These are phyloP conservation scores for Corymbia calophylla DNA, from an alignment of 441 rosid species.

Conservation along the genomic window DNA sequence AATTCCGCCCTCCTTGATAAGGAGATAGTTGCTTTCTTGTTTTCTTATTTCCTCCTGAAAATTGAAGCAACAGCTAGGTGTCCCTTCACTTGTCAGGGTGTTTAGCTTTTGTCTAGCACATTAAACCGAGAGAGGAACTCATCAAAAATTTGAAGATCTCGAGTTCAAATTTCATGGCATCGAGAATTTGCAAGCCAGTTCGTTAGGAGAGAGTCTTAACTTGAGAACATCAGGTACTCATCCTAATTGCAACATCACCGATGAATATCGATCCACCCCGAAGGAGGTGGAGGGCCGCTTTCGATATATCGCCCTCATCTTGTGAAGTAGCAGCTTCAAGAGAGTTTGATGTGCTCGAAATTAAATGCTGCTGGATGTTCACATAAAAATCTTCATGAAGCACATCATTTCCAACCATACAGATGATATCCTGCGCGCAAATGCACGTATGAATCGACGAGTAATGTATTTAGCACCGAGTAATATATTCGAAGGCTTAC, in stretches of 20 bases:
- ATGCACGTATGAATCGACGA: not conserved
- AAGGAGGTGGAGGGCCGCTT: not conserved
- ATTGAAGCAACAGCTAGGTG: not conserved
- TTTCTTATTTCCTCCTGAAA: not conserved
- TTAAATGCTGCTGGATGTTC: not conserved
- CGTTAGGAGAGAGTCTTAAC: not conserved
- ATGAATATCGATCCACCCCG: rapidly evolving
- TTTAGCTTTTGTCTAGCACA: not conserved
- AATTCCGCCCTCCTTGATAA: not conserved
- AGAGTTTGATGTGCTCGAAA: no score
- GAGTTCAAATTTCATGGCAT: not conserved
- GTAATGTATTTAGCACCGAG: no score
- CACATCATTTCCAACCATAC: not conserved
- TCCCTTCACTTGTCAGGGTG: not conserved
- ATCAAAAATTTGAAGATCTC: not conserved
- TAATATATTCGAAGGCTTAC: no score
- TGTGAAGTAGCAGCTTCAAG: not conserved
- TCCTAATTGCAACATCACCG: not conserved
- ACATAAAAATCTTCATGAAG: not conserved
- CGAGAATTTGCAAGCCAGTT: not conserved
- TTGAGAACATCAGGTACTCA: not conserved
- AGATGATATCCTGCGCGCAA: not conserved
- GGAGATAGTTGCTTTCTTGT: not conserved
- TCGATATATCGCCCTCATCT: not conserved
- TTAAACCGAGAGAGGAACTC: not conserved